Evolutionary conservation across 2,329 filamentous ascomycete genomes (phyloP).

Genomic region (Sclerotinia trifoliorum): DNA sequence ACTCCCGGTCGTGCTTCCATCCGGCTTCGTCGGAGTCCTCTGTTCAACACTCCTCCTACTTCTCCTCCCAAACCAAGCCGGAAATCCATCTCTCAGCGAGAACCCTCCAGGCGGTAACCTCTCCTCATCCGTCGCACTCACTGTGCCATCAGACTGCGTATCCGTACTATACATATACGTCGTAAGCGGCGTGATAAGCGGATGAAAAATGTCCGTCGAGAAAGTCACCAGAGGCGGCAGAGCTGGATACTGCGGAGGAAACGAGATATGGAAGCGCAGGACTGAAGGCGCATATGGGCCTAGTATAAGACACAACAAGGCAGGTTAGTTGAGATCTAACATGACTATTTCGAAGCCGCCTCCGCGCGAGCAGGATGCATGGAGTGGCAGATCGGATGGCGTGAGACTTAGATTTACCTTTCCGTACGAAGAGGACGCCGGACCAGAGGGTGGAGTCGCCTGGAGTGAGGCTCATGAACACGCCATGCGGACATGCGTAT

Average conservation of each 20-base stretch:
- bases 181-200: conserved; percentile 86
- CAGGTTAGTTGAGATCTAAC: conserved; percentile 7
- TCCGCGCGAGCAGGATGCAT: not conserved
- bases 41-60: conserved; percentile 33
- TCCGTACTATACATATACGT: conserved; percentile 90
- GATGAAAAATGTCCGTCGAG: conserved; percentile 91
- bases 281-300: conserved; percentile 87
- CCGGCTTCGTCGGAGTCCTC: conserved; percentile 33
- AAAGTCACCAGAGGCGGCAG: conserved; percentile 85
- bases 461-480: conserved; percentile 82
- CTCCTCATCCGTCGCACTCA: conserved; percentile 81
- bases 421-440: conserved; percentile 86
- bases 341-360: not conserved
- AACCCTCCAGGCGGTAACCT: conserved; percentile 84
- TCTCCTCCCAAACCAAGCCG: conserved; percentile 76
- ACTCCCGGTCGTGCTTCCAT: conserved; percentile 28
- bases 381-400: conserved; percentile 1
- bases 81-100: conserved; percentile 86
- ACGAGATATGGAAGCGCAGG: conserved; percentile 85
- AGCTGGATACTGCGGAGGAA: conserved; percentile 75
- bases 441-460: conserved; percentile 81
- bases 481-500: conserved; percentile 77
- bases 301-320: conserved; percentile 41
- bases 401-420: conserved; percentile 56
- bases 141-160: conserved; percentile 70